Evolutionary conservation across 2,329 filamentous ascomycete genomes (phyloP).

Genomic region (Cyphellophora attinorum): DNA sequence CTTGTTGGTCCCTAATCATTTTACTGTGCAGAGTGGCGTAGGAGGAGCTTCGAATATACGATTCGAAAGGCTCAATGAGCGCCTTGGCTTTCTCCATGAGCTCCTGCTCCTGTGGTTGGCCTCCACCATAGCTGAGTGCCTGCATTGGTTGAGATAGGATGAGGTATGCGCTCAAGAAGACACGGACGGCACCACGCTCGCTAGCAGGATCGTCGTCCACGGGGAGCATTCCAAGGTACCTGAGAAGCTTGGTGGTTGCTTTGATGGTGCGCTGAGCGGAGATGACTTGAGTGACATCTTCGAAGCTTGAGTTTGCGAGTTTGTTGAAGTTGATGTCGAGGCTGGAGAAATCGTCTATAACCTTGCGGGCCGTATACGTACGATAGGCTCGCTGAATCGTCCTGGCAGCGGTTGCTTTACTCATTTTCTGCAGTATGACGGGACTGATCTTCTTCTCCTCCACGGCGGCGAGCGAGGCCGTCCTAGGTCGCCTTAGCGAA

Average conservation of each 20-base stretch:
- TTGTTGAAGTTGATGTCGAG: conserved; percentile 44
- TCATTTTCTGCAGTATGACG: conserved; percentile 28
- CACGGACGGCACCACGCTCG: conserved; percentile 44
- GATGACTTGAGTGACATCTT: conserved; percentile 49
- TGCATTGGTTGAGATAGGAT: conserved; percentile 52
- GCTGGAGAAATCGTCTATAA: conserved; percentile 41
- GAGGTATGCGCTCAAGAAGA: conserved; percentile 55
- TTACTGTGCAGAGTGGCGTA: conserved; percentile 1
- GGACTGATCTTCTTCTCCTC: conserved; percentile 33
- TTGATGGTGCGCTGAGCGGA: conserved; percentile 43
- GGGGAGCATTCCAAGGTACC: conserved; percentile 47
- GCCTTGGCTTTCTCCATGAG: conserved; percentile 52
- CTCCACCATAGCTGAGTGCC: conserved; percentile 44
- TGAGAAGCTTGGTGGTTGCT: conserved; percentile 45
- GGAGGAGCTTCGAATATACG: conserved; percentile 5
- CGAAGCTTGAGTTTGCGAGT: conserved; percentile 45
- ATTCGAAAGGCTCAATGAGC: conserved; percentile 33
- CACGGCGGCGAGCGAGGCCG: conserved; percentile 38
- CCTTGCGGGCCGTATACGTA: conserved; percentile 35
- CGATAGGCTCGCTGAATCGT: conserved; percentile 52
- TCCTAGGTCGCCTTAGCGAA: conserved; percentile 40
- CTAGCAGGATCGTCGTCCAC: conserved; percentile 34
- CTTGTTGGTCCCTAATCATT: conserved; percentile 14
- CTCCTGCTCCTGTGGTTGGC: conserved; percentile 54
- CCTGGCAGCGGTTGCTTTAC: conserved; percentile 43